phyloP scores from a whole-genome alignment of 1,139 yeast species.

The Magnusiomyces suaveolens region DNA sequence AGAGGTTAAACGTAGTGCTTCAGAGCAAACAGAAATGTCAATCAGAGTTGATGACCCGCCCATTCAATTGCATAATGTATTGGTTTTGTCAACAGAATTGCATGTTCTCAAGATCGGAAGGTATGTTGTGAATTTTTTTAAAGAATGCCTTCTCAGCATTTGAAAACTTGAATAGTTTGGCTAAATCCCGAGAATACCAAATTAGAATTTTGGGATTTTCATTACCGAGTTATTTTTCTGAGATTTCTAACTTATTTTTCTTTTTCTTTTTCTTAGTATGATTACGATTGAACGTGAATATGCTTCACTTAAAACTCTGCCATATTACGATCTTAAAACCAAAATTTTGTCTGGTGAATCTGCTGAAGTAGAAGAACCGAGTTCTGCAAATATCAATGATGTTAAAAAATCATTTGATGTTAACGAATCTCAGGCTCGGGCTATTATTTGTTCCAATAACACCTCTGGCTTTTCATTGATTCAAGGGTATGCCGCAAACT shows the following conservation, averaged over 20 bases:
- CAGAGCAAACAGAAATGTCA: constrained; percentile 63
- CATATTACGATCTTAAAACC: constrained; percentile 62
- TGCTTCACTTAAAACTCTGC: constrained; percentile 70
- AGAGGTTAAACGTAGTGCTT: constrained; percentile 49
- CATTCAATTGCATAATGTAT: constrained; percentile 8
- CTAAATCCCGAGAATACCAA: too few species aligned
- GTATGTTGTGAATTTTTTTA: constrained; percentile 15
- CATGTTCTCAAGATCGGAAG: constrained; percentile 68
- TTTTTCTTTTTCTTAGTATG: constrained; percentile 35
- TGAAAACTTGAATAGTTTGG: too few species aligned
- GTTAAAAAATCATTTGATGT: constrained; percentile 43
- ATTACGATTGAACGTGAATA: constrained; percentile 89
- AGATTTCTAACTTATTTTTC: not conserved
- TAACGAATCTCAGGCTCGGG: constrained; percentile 82
- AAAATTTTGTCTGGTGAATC: constrained; percentile 62
- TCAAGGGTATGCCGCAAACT: constrained; percentile 49
- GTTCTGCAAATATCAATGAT: constrained; percentile 36
- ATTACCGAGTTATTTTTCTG: too few species aligned
- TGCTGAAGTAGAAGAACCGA: constrained; percentile 26
- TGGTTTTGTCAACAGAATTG: constrained; percentile 29
- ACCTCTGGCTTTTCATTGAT: constrained; percentile 75
- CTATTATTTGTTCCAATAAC: constrained; percentile 63
- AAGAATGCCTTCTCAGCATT: too few species aligned
- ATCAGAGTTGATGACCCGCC: constrained; percentile 48
- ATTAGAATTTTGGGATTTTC: too few species aligned